These are phyloP conservation scores for Daldinia loculata DNA, from an alignment of 495 filamentous ascomycete species.

Conservation along the genomic window DNA sequence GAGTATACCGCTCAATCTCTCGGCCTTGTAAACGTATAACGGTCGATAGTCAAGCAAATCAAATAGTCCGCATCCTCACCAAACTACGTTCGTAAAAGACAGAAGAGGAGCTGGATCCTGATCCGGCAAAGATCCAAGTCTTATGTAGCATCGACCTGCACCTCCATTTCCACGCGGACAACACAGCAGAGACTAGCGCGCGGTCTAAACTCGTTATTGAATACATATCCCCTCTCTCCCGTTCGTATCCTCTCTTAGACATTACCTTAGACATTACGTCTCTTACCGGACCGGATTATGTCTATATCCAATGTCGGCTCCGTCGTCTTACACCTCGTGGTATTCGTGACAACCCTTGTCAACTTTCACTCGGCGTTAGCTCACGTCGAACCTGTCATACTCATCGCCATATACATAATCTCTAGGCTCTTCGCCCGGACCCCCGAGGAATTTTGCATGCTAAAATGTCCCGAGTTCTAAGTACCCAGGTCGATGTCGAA, in stretches of 20 bases:
- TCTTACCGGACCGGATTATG: conserved; percentile 41
- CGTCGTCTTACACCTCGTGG: conserved; percentile 48
- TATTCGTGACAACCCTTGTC: conserved; percentile 53
- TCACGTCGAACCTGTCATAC: conserved; percentile 45
- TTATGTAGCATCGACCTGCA: conserved; percentile 27
- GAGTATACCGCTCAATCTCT: too few species aligned
- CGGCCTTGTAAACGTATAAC: too few species aligned
- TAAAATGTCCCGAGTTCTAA: conserved; percentile 41
- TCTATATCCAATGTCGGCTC: conserved; percentile 52
- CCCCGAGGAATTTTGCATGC: conserved; percentile 44
- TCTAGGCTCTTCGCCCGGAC: conserved; percentile 44
- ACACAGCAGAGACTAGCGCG: conserved; percentile 13
- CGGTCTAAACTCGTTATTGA: background rate
- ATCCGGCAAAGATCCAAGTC: conserved; percentile 29
- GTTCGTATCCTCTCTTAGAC: conserved; percentile 1
- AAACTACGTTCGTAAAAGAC: background rate
- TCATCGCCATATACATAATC: conserved; percentile 46
- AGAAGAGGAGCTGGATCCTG: background rate
- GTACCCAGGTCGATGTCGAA: conserved; percentile 28
- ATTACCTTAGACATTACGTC: background rate
- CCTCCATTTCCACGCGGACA: background rate
- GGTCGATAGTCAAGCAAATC: too few species aligned
- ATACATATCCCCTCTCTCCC: background rate
- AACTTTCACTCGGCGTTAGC: conserved; percentile 51
- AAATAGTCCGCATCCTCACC: too few species aligned